Percentiles rank a stretch among this genome's conserved stretches.
Conservation (phyloP, 148 eudicot genomes). For the Camellia japonica region DNA sequence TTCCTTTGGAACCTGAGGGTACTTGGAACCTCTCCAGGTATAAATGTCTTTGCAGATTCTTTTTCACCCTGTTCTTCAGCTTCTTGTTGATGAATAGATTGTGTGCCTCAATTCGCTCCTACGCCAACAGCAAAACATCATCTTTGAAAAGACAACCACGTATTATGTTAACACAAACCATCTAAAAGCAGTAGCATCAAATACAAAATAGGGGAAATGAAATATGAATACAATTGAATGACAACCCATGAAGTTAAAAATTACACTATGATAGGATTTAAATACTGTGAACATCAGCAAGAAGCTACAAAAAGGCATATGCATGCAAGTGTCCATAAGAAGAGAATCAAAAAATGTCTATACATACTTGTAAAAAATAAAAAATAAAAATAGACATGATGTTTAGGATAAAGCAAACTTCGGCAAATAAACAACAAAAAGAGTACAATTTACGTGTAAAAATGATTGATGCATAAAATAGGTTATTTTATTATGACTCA, state of each 20-base stretch:
- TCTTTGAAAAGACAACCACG: not conserved
- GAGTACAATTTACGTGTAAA: not conserved
- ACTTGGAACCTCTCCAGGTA: conserved; percentile 56
- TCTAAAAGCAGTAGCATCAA: not conserved
- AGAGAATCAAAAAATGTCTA: not conserved
- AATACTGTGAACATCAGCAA: not conserved
- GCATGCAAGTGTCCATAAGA: not conserved
- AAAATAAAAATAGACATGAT: not conserved
- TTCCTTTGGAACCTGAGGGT: conserved; percentile 60
- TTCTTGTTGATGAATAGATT: conserved; percentile 73
- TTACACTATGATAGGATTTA: too few species aligned
- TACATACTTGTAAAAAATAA: not conserved
- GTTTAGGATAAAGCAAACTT: too few species aligned
- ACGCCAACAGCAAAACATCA: conserved; percentile 8
- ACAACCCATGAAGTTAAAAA: not conserved
- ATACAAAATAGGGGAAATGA: not conserved
- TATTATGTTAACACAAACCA: conserved; percentile 3
- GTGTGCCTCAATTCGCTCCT: conserved; percentile 82
- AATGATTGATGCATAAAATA: not conserved
- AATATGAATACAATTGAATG: not conserved
- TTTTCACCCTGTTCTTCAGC: conserved; percentile 81
- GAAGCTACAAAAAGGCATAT: not conserved
- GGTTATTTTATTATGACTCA: not conserved
- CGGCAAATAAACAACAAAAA: not conserved
- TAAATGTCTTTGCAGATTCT: conserved; percentile 53